Evolutionary conservation across 75 land plant species (phyloP), one percentile per base, ranked within the genome.

Genomic region (Ceratopteris richardii): DNA sequence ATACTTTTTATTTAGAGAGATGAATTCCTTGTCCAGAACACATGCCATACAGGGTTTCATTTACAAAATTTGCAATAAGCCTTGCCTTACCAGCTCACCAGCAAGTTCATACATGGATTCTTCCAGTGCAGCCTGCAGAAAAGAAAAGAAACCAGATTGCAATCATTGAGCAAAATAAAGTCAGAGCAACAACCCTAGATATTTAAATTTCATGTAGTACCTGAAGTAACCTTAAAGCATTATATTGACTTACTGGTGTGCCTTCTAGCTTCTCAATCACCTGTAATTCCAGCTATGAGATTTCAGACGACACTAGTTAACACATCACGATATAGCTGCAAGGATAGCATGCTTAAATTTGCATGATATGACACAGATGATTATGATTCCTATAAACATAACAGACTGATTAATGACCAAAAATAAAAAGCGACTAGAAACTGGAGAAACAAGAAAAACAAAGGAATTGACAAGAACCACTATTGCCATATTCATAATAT

Each of bases 261-360:
- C 99, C 99, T 72, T 95, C 99, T 68, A 95, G 82, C 71, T 87
- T 90, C 29, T 90, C 96, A 64, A 95, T 95, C 40, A 95, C 97
- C 99, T 95, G 76, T 37, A 28, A 23, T 29, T 61, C 23, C 60
- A 28, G 54, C 54, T 2, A 42, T 18, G 54, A 23, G 54, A 33
- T 33, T 33, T 33, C 9, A 33, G 37, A 3, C 9, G 37, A 33
- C 9, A n/a, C n/a, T n/a, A n/a, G n/a, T n/a, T n/a, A n/a, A n/a
- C n/a, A n/a, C n/a, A n/a, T n/a, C n/a, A n/a, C n/a, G n/a, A n/a
- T n/a, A n/a, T n/a, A n/a, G n/a, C n/a, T n/a, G n/a, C n/a, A n/a
- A n/a, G n/a, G n/a, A n/a, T n/a, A 48, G 14, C 21, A 48, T 48
- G 18, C 20, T 13, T 48, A 18, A 6, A 21, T 17, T 21, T 17